These are phyloP conservation scores for Saccharomycopsis sp. DNA, from an alignment of 805 yeast species.

Conservation along the genomic window DNA sequence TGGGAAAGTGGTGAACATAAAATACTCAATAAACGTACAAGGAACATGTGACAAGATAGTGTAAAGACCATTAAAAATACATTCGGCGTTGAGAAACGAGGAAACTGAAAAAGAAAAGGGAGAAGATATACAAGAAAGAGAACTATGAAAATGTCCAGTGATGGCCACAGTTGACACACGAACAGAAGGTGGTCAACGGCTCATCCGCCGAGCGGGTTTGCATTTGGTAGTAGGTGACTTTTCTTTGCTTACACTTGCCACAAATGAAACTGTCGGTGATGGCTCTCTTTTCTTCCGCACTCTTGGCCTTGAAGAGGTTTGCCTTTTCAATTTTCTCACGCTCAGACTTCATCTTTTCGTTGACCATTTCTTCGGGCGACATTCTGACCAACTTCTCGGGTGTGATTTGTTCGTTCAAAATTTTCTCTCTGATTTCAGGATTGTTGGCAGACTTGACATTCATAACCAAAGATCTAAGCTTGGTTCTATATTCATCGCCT, in stretches of 20 bases:
- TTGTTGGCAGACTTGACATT: constrained; percentile 85
- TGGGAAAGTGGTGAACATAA: background rate
- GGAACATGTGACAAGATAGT: background rate
- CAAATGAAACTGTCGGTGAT: constrained; percentile 95
- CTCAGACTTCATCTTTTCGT: constrained; percentile 80
- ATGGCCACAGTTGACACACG: constrained; percentile 95
- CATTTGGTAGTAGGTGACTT: constrained; percentile 94
- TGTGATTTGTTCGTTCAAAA: constrained; percentile 58
- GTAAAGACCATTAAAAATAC: background rate
- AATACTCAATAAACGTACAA: background rate
- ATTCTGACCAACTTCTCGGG: constrained; percentile 65
- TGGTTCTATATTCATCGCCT: constrained; percentile 62
- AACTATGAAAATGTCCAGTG: constrained; percentile 89
- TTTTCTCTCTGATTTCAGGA: constrained; percentile 69
- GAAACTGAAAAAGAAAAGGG: background rate
- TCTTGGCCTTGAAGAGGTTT: constrained; percentile 93
- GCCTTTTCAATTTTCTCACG: constrained; percentile 79
- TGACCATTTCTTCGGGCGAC: constrained; percentile 95
- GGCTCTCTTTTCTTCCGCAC: constrained; percentile 93
- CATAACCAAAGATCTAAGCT: constrained; percentile 78
- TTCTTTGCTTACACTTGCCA: constrained; percentile 96
- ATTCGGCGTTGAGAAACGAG: background rate
- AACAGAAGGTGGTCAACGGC: constrained; percentile 96
- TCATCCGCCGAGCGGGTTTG: constrained; percentile 99
- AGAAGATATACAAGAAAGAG: background rate